These are phyloP conservation scores for Aspergillus sp. DNA, from an alignment of 2,329 filamentous ascomycete species.

Conservation along the genomic window DNA sequence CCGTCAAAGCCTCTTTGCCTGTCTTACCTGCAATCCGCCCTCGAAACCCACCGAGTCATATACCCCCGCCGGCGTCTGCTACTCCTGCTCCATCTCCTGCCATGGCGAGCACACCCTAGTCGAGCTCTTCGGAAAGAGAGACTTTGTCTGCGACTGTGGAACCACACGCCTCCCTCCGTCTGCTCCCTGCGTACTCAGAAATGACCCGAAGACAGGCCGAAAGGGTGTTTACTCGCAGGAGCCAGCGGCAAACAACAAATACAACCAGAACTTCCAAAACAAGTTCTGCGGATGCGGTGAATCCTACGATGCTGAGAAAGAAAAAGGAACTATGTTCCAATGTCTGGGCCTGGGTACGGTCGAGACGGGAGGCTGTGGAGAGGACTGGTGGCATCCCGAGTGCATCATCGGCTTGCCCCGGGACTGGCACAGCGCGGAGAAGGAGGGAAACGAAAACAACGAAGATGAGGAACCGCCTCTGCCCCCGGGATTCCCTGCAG, in stretches of 20 bases:
- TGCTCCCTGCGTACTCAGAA: constrained; percentile 68
- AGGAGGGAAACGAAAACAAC: constrained; percentile 18
- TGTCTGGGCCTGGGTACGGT: constrained; percentile 76
- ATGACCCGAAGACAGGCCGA: constrained; percentile 64
- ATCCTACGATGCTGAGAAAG: constrained; percentile 78
- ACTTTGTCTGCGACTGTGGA: constrained; percentile 95
- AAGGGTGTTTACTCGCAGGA: constrained; percentile 76
- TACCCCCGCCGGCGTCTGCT: constrained; percentile 78
- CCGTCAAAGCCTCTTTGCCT: constrained; percentile 84
- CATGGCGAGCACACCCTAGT: constrained; percentile 93
- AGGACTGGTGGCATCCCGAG: constrained; percentile 97
- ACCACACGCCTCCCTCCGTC: constrained; percentile 68
- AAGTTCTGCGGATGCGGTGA: constrained; percentile 84
- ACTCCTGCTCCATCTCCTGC: constrained; percentile 92
- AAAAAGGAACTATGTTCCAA: constrained; percentile 98
- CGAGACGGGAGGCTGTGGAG: constrained; percentile 82
- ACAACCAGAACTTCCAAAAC: constrained; percentile 94
- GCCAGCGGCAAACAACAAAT: constrained; percentile 65
- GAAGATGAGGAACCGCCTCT: constrained; percentile 55
- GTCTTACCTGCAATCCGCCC: constrained; percentile 84
- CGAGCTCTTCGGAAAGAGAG: constrained; percentile 90
- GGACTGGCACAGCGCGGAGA: constrained; percentile 48
- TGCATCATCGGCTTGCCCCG: constrained; percentile 77
- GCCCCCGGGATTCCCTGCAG: constrained; percentile 78
- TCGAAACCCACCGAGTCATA: constrained; percentile 58